Evolutionary conservation across 495 filamentous ascomycete genomes (phyloP), one percentile per base, ranked within the genome.

Genomic region (Xylaria sp.): DNA sequence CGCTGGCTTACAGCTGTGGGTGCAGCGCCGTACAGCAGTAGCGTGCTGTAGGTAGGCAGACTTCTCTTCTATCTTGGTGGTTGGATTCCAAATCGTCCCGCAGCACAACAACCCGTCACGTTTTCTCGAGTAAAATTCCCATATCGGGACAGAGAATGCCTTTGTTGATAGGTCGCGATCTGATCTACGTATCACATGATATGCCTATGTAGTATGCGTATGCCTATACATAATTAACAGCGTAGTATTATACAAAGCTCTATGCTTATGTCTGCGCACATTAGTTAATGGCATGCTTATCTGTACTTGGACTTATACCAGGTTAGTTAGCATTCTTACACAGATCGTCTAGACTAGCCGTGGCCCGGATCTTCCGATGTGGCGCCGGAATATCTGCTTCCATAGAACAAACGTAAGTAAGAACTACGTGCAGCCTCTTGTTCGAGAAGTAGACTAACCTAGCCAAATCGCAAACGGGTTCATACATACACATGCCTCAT

Each of bases 71-170:
- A 24, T 69, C 21, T 44, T 31, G 9, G 57, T n/a, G n/a, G 21
- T 19, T 3, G 31, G 29, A 70, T 70, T 70, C 68, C 68, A 70
- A 70, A 70, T 70, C 68, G 14, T 70, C 5, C 46, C 58, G 24
- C 40, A 37, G 31, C 26, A 63, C 17, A 55, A 8, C 35, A n/a
- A n/a, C 46, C 48, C 26, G 29, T 40, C 15, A 7, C 46, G 44
- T 6, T 44, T 70, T 24, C 58, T 70, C 68, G 68, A 63, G 55
- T 63, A 70, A 70, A 63, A 70, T 63, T 70, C 35, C 68, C 68
- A 12, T 11, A 43, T 70, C 21, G 58, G 68, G 68, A 55, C 43
- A 26, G 15, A 46, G 15, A 31, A 41, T 69, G 29, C 33, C 57
- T 62, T 43, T 44, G 52, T 44, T 62, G 44, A 37, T 61, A 43